Evolutionary conservation across 106 monocot genomes (phyloP).

Genomic region (Agapanthus africanus): DNA sequence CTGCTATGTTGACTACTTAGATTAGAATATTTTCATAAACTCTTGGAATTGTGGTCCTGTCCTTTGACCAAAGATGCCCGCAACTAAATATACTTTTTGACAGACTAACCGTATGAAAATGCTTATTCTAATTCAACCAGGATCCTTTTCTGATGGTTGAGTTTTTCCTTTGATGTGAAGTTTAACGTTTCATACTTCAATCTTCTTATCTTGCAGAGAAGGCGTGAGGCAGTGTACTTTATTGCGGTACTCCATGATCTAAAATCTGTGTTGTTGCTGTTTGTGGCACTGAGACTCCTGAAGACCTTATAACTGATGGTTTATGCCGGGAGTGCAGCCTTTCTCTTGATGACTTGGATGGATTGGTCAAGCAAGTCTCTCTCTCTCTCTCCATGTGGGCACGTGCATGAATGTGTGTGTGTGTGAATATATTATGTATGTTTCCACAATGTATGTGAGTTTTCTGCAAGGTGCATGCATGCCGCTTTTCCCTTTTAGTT

Average conservation of each 20-base stretch:
- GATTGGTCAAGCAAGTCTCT: slow-evolving; percentile 64
- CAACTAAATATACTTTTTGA: not conserved
- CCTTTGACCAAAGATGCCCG: not conserved
- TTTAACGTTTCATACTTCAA: too few relatives aligned
- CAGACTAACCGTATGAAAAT: not conserved
- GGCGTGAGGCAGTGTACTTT: slow-evolving; percentile 90
- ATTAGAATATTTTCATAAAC: too few relatives aligned
- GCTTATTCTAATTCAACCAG: not conserved
- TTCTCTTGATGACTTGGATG: slow-evolving; percentile 72
- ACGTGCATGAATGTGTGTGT: too few relatives aligned
- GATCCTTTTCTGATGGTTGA: not conserved
- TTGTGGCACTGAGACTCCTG: slow-evolving; percentile 91
- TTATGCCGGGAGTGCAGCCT: slow-evolving; percentile 76
- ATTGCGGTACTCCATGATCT: slow-evolving; percentile 77
- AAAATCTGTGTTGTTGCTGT: slow-evolving; percentile 72
- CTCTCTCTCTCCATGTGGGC: slow-evolving; percentile 5
- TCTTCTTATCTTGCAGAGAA: slow-evolving; percentile 38
- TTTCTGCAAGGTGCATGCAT: not conserved
- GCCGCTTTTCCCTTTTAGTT: not conserved
- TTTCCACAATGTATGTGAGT: too few relatives aligned
- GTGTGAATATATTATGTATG: too few relatives aligned
- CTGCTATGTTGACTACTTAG: too few relatives aligned
- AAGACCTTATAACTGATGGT: slow-evolving; percentile 97
- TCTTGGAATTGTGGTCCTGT: too few relatives aligned
- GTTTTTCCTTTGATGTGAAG: too few relatives aligned